Conservation (phyloP, 2,329 filamentous ascomycete species). For the Trematosphaeria pertusa region DNA sequence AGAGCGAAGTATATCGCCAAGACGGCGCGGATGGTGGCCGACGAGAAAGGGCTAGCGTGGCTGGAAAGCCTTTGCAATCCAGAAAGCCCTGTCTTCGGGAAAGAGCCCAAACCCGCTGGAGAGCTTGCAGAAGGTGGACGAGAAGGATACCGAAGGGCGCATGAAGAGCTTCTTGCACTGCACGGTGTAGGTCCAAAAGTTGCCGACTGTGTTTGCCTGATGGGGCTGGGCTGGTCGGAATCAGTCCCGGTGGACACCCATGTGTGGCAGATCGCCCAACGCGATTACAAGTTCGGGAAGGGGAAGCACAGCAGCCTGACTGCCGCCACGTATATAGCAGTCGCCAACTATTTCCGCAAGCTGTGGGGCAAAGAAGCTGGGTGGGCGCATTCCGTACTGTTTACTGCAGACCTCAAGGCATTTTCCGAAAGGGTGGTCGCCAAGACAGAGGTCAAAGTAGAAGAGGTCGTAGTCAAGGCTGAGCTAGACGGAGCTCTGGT, state of each 20-base stretch:
- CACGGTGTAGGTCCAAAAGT: conserved; percentile 96
- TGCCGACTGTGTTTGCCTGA: conserved; percentile 93
- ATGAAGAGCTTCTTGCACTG: conserved; percentile 77
- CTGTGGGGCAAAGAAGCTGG: conserved; percentile 94
- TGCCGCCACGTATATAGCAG: conserved; percentile 85
- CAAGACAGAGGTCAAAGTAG: conserved; percentile 58
- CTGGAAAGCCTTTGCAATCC: conserved; percentile 80
- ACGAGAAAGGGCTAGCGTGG: conserved; percentile 73
- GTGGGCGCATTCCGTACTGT: conserved; percentile 97
- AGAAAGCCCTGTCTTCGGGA: conserved; percentile 67
- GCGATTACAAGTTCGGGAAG: conserved; percentile 92
- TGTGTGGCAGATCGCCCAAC: conserved; percentile 95
- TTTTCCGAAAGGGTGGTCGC: conserved; percentile 73
- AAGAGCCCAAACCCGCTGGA: conserved; percentile 52
- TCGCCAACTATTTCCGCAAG: conserved; percentile 86
- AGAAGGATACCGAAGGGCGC: conserved; percentile 78
- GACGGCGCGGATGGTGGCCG: conserved; percentile 78
- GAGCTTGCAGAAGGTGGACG: conserved; percentile 59
- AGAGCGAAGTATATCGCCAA: conserved; percentile 89
- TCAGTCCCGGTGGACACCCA: conserved; percentile 97
- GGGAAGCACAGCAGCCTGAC: conserved; percentile 84
- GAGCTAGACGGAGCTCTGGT: conserved; percentile 36
- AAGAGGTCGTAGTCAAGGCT: conserved; percentile 45
- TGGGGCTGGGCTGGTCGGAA: conserved; percentile 96
- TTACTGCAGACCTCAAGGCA: conserved; percentile 87